phyloP scores from a whole-genome alignment of 2,329 filamentous ascomycete species.

The Colletotrichum sp. region DNA sequence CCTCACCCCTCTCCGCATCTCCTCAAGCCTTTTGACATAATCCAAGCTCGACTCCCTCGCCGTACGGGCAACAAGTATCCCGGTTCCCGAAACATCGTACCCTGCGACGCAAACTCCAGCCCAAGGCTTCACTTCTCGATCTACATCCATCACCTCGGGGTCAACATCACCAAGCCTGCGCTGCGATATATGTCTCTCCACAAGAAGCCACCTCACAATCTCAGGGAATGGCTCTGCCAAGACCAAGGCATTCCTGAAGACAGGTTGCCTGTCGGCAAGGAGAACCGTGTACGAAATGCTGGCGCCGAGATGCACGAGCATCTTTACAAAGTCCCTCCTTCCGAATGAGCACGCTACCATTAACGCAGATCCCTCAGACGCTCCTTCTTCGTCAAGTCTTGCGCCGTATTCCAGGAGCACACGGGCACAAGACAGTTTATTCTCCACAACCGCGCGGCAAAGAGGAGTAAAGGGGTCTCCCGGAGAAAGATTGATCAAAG shows the following conservation, averaged over 20 bases:
- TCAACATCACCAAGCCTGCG: background rate
- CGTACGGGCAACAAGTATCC: background rate
- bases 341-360: conserved; percentile 20
- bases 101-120: background rate
- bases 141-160: background rate
- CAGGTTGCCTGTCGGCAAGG: background rate
- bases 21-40: background rate
- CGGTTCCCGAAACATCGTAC: background rate
- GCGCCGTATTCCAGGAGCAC: conserved; percentile 12
- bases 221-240: background rate
- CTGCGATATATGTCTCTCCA: background rate
- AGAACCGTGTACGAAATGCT: background rate
- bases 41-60: background rate
- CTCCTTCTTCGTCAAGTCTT: conserved; percentile 6
- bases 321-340: background rate
- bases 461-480: background rate
- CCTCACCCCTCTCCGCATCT: background rate
- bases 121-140: background rate
- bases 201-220: conserved; percentile 21
- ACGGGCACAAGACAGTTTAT: background rate
- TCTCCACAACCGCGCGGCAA: background rate
- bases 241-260: conserved; percentile 2
- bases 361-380: conserved; percentile 19
- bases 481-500: background rate
- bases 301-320: conserved; percentile 13